Evolutionary conservation across 192 early-diverging fungal genomes (phyloP), one percentile per base, ranked within the genome.

Genomic region (Backusella circina): DNA sequence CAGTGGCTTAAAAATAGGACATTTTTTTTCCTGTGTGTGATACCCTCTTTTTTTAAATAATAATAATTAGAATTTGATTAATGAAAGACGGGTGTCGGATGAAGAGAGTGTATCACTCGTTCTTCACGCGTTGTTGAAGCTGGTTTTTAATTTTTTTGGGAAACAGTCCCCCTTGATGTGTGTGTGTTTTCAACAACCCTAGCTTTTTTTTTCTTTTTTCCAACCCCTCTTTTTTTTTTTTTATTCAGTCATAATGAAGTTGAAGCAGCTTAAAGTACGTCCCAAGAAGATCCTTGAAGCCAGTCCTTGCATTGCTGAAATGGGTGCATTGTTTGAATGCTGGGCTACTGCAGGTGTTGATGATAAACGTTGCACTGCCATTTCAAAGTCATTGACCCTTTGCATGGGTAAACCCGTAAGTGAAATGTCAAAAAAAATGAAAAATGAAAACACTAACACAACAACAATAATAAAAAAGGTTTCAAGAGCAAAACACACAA

Each of bases 301-400:
- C 38, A 85, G 85, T 73, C 84, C 84, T 31, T 90, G 88, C 65
- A 82, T 85, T 44, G 84, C 72, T 21, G 88, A 90, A 84, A 85
- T 88, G 82, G 86, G 87, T 41, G 82, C 86, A 37, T 78, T 90
- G 76, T 82, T 90, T 78, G 86, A 88, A 75, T 90, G 88, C 77
- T 90, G 88, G 88, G 81, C 88, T 33, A 82, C 81, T 66, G 77
- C 82, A 2, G 81, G 80, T 69, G 82, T 87, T 2, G 88, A 90
- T 73, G 84, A 85, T 70, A 84, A 87, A 31, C 83, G 80, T 50
- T 90, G 88, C 64, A 74, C 73, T 64, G 78, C 83, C 26, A 77
- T 83, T 41, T 83, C 84, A 28, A 82, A 84, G 73, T 79, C 86
- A 73, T 81, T 90, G 35, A 81, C 85, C 16, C 80, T 82, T 30